phyloP scores from a whole-genome alignment of 192 early-diverging fungal genomes.

The Mortierella antarctica region DNA sequence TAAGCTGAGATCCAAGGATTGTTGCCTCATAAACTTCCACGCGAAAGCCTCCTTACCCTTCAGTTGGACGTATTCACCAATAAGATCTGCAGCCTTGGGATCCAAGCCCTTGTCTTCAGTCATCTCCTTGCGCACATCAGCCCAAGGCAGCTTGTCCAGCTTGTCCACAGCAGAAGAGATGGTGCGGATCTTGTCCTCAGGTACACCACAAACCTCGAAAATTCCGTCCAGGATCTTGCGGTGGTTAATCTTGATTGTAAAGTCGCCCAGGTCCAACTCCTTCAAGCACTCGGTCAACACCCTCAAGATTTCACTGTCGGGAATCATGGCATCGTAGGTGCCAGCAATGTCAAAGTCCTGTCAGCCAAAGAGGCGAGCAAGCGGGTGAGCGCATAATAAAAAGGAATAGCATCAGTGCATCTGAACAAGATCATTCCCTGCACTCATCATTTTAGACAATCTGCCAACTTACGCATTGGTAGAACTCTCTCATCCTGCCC shows the following conservation, averaged over 20 bases:
- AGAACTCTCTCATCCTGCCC: constrained; percentile 99
- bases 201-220: constrained; percentile 96
- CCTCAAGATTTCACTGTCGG: constrained; percentile 90
- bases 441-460: neutral
- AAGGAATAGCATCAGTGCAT: neutral
- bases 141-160: constrained; percentile 97
- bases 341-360: constrained; percentile 99
- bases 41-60: constrained; percentile 59
- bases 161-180: constrained; percentile 99
- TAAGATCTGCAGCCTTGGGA: constrained; percentile 83
- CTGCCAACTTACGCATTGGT: constrained; percentile 83
- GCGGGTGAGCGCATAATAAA: neutral
- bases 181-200: constrained; percentile 83
- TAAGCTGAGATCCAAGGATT: neutral
- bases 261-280: constrained; percentile 86
- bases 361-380: neutral
- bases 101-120: constrained; percentile 90
- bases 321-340: constrained; percentile 94
- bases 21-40: neutral
- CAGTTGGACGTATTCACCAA: constrained; percentile 91
- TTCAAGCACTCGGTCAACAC: constrained; percentile 86
- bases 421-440: neutral
- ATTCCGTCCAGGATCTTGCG: constrained; percentile 98
- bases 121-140: constrained; percentile 95
- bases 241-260: constrained; percentile 96